Percentiles rank a stretch among this genome's conserved stretches.
Conservation (phyloP, 169 alveolate genomes). For the Plasmodium yoelii region DNA sequence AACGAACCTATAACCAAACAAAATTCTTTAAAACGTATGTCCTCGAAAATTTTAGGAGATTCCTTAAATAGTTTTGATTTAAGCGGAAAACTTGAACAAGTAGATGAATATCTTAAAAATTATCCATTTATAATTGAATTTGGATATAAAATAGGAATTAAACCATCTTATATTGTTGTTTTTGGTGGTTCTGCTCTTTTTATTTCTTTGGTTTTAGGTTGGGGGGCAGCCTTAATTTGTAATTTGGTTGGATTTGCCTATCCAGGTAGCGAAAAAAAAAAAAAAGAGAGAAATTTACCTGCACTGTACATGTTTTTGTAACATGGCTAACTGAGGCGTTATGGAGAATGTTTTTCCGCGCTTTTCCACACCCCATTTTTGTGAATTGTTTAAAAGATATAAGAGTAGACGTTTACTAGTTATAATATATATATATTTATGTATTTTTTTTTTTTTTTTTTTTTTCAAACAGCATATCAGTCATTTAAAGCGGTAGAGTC, state of each 20-base stretch:
- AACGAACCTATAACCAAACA: background rate
- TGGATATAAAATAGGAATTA: slow-evolving; percentile 64
- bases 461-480: slow-evolving; percentile 84
- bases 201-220: slow-evolving; percentile 77
- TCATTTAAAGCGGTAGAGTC: slow-evolving; percentile 91
- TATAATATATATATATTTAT: background rate
- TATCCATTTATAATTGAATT: slow-evolving; percentile 38
- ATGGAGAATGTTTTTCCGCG: too few relatives aligned
- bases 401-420: background rate
- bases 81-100: background rate
- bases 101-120: slow-evolving; percentile 49
- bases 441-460: slow-evolving; percentile 3
- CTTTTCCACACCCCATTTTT: too few relatives aligned
- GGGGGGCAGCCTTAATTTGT: slow-evolving; percentile 83
- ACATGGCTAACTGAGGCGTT: too few relatives aligned
- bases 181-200: slow-evolving; percentile 22
- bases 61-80: slow-evolving; percentile 26
- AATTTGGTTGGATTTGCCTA: slow-evolving; percentile 79
- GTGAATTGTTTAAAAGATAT: too few relatives aligned
- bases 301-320: too few relatives aligned
- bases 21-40: slow-evolving; percentile 13
- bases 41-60: slow-evolving; percentile 41
- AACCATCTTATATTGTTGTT: slow-evolving; percentile 77
- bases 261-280: slow-evolving; percentile 65
- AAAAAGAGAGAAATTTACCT: background rate